Evolutionary conservation across 345 rosid species (phyloP), one percentile per base, ranked within the genome.

Genomic region (Sonneratia alba): DNA sequence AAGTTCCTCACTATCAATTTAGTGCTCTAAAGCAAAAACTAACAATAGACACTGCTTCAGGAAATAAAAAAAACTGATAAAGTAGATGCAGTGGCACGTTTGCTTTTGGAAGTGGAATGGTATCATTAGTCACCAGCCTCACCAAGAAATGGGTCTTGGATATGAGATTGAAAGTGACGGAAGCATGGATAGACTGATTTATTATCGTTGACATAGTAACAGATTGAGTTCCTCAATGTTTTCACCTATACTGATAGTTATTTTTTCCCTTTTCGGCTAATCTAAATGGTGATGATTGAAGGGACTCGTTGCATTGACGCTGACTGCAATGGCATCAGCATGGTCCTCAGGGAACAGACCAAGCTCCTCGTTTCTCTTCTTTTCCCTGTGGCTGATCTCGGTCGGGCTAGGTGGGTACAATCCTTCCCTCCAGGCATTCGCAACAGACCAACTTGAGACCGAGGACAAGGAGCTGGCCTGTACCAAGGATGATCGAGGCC

Each of bases 391-490:
- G 74, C 75, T 95, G 76, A 87, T 92, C 66, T 90, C 99, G 36
- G 59, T 92, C 1, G 99, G 99, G 75, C 87, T 83, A 34, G 99
- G 96, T 32, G 97, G 88, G 64, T 86, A 83, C 49, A 95, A 85
- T 76, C 97, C 97, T 36, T 92, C 99, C 47, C 73, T 95, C 42
- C 99, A 95, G 79, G 97, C 97, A 68, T 91, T 95, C 66, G 99
- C 89, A 15, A 91, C 99, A 4, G 97, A 91, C 84, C 97, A 95
- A 71, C 85, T 89, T 3, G 86, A 83, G 48, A 71, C 76, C 9
- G 81, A 79, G 5, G 87, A 86, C 59, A 86, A 84, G 3, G 86
- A 85, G 27, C 32, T 85, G 62, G 89, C 91, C 36, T 47, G 75
- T 36, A 73, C 75, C 36, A 79, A 81, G 70, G 79, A 79, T 13